A percentile compares a stretch with the other conserved stretches of the same genome.
phyloP scores from a whole-genome alignment of 2,329 filamentous ascomycete genomes.

The Colletotrichum euphorbiae region DNA sequence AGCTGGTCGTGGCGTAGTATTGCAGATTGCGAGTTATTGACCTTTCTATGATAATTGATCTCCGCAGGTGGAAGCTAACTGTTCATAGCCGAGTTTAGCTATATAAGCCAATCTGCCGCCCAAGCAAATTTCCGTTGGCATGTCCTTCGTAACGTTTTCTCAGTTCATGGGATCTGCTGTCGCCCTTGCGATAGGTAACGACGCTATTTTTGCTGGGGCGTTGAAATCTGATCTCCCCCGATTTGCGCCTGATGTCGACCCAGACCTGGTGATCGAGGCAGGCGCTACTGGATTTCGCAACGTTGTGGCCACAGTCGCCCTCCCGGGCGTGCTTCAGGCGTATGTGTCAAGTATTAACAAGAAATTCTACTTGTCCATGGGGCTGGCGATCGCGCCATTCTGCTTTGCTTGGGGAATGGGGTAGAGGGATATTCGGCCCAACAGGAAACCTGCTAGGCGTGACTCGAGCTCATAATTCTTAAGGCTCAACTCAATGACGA shows the following conservation, averaged over 20 bases:
- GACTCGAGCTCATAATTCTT: slow-evolving; percentile 11
- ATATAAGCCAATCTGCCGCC: slow-evolving; percentile 43
- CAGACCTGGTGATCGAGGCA: slow-evolving; percentile 50
- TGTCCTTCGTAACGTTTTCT: slow-evolving; percentile 44
- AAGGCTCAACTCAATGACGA: not conserved
- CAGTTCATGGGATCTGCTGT: slow-evolving; percentile 44
- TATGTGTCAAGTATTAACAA: slow-evolving; percentile 52
- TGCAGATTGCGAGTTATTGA: slow-evolving; percentile 45
- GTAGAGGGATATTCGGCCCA: slow-evolving; percentile 58
- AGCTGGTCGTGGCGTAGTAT: slow-evolving; percentile 35
- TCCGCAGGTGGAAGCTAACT: not conserved
- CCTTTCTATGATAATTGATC: slow-evolving; percentile 45
- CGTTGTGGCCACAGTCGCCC: slow-evolving; percentile 46
- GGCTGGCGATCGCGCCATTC: slow-evolving; percentile 47
- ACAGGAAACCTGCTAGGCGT: slow-evolving; percentile 37
- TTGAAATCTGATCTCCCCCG: slow-evolving; percentile 5
- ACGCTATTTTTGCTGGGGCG: slow-evolving; percentile 43
- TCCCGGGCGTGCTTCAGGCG: slow-evolving; percentile 52
- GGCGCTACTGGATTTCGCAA: slow-evolving; percentile 55
- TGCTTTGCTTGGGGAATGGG: slow-evolving; percentile 57
- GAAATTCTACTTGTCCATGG: slow-evolving; percentile 48
- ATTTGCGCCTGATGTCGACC: slow-evolving; percentile 41
- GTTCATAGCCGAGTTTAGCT: slow-evolving; percentile 42
- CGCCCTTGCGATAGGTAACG: slow-evolving; percentile 43
- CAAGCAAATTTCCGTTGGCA: slow-evolving; percentile 43